A percentile compares a stretch with the other conserved stretches of the same genome.
Evolutionary conservation across 2,329 filamentous ascomycete species (phyloP).

Genomic region (Zalaria sp.): DNA sequence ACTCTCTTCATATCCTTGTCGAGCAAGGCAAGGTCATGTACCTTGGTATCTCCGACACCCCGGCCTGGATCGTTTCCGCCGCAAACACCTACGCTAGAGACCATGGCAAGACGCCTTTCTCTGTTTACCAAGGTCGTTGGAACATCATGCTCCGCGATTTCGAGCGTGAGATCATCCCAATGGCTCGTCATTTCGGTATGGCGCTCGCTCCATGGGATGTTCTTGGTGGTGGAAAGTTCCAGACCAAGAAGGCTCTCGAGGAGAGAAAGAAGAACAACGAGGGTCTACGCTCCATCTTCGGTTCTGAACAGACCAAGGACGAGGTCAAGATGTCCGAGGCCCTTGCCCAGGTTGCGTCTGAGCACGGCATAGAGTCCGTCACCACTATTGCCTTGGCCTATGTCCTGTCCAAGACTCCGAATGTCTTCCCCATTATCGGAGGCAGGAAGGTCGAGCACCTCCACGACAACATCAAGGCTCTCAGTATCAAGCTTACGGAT

Average conservation of each 20-base stretch:
- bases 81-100: conserved; percentile 21
- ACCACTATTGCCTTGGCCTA: conserved; percentile 42
- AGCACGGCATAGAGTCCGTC: conserved; percentile 38
- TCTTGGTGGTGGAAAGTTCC: conserved; percentile 38
- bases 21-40: conserved; percentile 22
- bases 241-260: conserved; percentile 21
- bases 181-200: conserved; percentile 25
- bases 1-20: conserved; percentile 21
- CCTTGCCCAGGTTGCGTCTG: conserved; percentile 45
- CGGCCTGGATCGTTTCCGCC: conserved; percentile 21
- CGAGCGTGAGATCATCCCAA: conserved; percentile 26
- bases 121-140: conserved; percentile 26
- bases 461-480: conserved; percentile 48
- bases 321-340: conserved; percentile 39
- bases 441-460: conserved; percentile 60
- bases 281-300: conserved; percentile 18
- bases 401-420: conserved; percentile 27
- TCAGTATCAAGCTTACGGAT: conserved; percentile 39
- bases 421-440: conserved; percentile 63
- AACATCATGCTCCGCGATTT: conserved; percentile 22
- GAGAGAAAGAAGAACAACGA: conserved; percentile 12
- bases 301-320: conserved; percentile 28
- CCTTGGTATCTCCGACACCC: conserved; percentile 23
- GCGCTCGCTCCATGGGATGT: conserved; percentile 31
- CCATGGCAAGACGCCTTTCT: conserved; percentile 23